Conservation (phyloP, 2,329 filamentous ascomycete species). For the Penicillium verrucosum region DNA sequence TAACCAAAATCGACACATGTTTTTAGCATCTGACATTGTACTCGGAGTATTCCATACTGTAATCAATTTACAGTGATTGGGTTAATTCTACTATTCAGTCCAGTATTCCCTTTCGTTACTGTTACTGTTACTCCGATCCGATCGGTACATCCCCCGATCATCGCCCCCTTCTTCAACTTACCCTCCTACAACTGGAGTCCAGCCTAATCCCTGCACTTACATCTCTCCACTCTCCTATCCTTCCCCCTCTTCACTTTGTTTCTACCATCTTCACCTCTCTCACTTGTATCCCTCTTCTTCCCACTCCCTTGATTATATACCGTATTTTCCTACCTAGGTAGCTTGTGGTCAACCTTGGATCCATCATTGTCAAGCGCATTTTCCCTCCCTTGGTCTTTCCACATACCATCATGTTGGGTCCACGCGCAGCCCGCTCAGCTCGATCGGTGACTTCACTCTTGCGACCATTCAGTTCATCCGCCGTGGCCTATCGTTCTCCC, state of each 20-base stretch:
- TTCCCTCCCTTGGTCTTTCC: conserved; percentile 4
- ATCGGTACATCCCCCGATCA: conserved; percentile 5
- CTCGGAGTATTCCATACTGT: neutral
- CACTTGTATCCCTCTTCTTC: conserved; percentile 3
- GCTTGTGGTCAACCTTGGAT: neutral
- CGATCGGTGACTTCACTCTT: conserved; percentile 49
- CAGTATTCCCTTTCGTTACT: neutral
- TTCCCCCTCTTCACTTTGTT: conserved; percentile 1
- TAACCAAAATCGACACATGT: neutral
- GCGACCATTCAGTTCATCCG: conserved; percentile 59
- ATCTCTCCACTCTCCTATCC: neutral
- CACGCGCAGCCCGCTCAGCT: conserved; percentile 51
- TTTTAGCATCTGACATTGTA: neutral
- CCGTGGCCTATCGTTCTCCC: conserved; percentile 57
- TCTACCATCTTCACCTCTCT: neutral
- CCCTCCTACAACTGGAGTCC: neutral
- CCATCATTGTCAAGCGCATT: neutral
- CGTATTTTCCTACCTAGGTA: conserved; percentile 2
- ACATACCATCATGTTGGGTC: conserved; percentile 40
- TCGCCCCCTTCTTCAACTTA: conserved; percentile 8
- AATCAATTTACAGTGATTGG: neutral
- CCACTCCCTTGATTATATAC: conserved; percentile 7
- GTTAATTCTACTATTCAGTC: neutral
- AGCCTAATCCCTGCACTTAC: conserved; percentile 1
- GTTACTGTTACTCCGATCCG: neutral